Conservation (phyloP, 345 rosid genomes). For the Murraya koenigii region DNA sequence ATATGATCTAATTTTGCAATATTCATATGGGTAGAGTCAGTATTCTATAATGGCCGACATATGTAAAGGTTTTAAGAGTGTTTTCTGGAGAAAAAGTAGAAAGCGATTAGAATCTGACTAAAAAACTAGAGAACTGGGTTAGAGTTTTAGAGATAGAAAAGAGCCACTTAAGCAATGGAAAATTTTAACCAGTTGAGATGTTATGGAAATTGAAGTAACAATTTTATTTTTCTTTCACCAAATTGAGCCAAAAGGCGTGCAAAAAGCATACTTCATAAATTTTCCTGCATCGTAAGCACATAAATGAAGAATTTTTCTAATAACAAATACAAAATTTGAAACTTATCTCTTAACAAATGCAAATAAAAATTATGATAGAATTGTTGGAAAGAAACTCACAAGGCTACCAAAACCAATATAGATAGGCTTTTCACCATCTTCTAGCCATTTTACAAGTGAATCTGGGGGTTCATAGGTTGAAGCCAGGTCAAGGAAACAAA, state of each 20-base stretch:
- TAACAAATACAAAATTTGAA: neutral
- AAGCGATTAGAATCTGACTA: neutral
- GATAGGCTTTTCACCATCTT: slow-evolving; percentile 48
- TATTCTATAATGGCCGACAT: neutral
- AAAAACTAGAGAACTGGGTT: neutral
- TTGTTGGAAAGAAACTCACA: slow-evolving; percentile 39
- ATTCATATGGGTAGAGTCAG: neutral
- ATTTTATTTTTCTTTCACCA: neutral
- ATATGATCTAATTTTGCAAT: neutral
- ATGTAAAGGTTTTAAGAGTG: neutral
- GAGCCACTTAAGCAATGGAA: neutral
- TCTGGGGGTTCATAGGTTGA: slow-evolving; percentile 60
- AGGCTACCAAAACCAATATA: slow-evolving; percentile 77
- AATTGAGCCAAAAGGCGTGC: neutral
- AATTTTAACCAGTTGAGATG: neutral
- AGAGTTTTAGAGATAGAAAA: neutral
- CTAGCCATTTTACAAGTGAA: slow-evolving; percentile 48
- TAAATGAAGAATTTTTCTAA: neutral
- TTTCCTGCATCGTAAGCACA: neutral
- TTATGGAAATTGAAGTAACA: neutral
- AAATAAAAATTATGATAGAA: neutral
- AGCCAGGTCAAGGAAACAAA: slow-evolving; percentile 71
- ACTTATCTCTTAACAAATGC: neutral
- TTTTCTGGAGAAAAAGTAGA: neutral
- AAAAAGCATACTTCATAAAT: neutral